Base-by-base conservation (phyloP, 2,329 filamentous ascomycete species). In the Amesomyces nigricolor region DNA sequence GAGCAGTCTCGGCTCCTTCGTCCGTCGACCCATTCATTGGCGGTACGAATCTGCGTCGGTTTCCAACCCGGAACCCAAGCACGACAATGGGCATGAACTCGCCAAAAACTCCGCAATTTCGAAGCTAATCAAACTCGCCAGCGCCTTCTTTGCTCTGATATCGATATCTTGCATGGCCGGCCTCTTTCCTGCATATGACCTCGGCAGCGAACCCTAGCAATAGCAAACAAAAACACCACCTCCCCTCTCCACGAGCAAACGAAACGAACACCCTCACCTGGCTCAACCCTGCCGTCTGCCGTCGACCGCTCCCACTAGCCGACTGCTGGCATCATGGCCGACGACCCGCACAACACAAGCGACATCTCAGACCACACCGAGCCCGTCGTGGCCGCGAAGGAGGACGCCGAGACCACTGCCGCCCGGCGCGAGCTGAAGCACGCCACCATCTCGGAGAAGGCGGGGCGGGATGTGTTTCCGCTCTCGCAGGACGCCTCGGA, bases 341-440 rank as follows among this genome's bases (percentile, higher is more conserved):
- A 76, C 67, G 72, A 75, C 58, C 64, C 66, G 53, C 72, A 70
- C 65, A 69, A 68, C 63, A 68, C 68, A 47, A 75, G 71, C 66
- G 73, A 74, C 56, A 72, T 69, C 59, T 64, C 65, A 29, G 68
- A 70, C 48, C 64, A 64, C 32, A 61, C 71, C 59, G 70, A 72
- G 54, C 53, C 50, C 30, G 19, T 46, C 40, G 59, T 50, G 39
- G 61, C 58, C 50, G 61, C 62, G 35, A 76, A 73, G 53, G 83
- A 86, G 63, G 83, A 86, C 67, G 78, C 80, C 37, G 82, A 82
- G 64, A 86, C 83, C 40, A 80, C 80, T 56, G 82, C 82, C 50
- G 75, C 83, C 37, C 78, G 83, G 58, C 78, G 84, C 64, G 83
- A 86, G 70, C 75, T 86, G 40, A 82, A 80, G 70, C 81, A 86